These are phyloP conservation scores for Nissolia schottii DNA, from an alignment of 306 rosid genomes.

Conservation along the genomic window DNA sequence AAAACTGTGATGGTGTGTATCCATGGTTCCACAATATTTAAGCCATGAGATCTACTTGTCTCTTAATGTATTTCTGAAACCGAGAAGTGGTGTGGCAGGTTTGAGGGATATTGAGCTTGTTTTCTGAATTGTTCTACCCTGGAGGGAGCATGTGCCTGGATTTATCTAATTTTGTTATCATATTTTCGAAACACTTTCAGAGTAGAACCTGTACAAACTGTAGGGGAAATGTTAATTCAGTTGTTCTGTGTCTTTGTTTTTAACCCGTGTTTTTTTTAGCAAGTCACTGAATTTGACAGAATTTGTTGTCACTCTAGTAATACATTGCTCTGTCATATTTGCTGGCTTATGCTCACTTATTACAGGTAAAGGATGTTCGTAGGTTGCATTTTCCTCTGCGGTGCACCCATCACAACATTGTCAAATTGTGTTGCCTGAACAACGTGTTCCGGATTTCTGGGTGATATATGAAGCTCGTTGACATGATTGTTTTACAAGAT, in stretches of 20 bases:
- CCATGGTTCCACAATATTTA: slow-evolving; percentile 8
- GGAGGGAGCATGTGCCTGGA: not conserved
- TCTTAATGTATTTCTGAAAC: not conserved
- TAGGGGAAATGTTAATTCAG: not conserved
- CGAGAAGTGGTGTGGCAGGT: not conserved
- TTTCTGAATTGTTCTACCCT: not conserved
- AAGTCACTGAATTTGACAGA: not conserved
- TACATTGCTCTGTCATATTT: not conserved
- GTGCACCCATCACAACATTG: not conserved
- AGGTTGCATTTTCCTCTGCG: not conserved
- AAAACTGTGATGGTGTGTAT: not conserved
- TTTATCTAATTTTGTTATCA: slow-evolving; percentile 12
- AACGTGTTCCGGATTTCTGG: too few species aligned
- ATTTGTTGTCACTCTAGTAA: not conserved
- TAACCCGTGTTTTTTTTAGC: not conserved
- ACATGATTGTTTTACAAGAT: too few species aligned
- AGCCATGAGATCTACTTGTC: not conserved
- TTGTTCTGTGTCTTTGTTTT: not conserved
- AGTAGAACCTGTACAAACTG: not conserved
- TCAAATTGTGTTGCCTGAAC: not conserved
- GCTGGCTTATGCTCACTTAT: not conserved
- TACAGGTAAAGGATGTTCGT: not conserved
- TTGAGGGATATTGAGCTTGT: slow-evolving; percentile 1
- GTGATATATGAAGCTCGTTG: too few species aligned
- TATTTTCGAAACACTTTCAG: not conserved